Evolutionary conservation across 1,139 yeast species (phyloP), one percentile per base, ranked within the genome.

Genomic region (Debaryomyces nepalensis): DNA sequence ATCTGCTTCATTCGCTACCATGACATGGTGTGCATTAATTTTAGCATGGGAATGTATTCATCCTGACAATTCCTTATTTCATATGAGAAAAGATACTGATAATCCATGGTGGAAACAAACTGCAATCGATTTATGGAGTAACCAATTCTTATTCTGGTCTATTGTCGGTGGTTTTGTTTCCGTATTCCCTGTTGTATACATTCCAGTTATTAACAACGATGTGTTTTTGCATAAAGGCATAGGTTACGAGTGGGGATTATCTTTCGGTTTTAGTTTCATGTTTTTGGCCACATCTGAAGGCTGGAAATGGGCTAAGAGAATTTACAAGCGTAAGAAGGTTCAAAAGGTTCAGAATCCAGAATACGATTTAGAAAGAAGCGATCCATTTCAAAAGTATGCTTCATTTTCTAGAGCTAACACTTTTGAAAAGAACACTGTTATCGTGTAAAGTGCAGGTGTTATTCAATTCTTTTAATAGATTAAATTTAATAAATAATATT

Each of bases 1-100:
- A 59, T 81, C 96, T 2, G 80, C 87, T 3, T 77, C 95, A 0
- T 90, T 90, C 68, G 88, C 87, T 3, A 81, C 84, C 5, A 84
- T 90, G 84, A 89, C 97, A 1, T 90, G 97, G 96, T 81, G 95
- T 68, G 86, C 95, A 3, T 76, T 90, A 48, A 65, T 90, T 21
- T 71, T 88, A 44, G 96, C 96, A 2, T 89, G 96, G 96, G 96
- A 89, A 65, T 90, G 91, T 57, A 76, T 88, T 45, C 95, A 88
- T 59, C 73, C 85, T 63, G 71, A 83, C 46, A 74, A 84, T 52
- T 87, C 96, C 0, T 72, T 89, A 50, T 87, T 89, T 64, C 68
- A 73, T 41, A 84, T 87, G 90, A 77, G 84, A 50, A 88, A 87
- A 31, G 88, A 82, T 33, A 68, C 84, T 4, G 81, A 77, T 40